Percentiles rank a stretch among this genome's conserved stretches.
phyloP scores from a whole-genome alignment of 2,329 filamentous ascomycete species.

The Fusarium beomiforme region DNA sequence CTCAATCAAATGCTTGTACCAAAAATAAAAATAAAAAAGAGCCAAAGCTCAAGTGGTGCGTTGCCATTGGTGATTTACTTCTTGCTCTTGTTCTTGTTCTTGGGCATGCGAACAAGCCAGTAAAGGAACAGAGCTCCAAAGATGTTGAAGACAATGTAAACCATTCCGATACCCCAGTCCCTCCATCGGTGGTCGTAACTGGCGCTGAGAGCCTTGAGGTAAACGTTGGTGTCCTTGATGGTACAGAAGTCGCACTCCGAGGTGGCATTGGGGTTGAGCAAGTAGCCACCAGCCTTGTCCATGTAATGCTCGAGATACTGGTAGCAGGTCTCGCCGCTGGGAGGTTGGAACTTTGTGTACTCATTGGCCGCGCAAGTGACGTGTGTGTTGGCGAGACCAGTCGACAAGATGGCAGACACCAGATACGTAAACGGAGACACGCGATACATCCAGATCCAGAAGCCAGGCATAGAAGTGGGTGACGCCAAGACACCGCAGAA shows the following conservation, averaged over 20 bases:
- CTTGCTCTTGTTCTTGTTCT: constrained; percentile 45
- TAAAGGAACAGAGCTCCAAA: constrained; percentile 61
- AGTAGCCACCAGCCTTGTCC: constrained; percentile 55
- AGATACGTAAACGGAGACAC: constrained; percentile 65
- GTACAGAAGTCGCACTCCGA: constrained; percentile 58
- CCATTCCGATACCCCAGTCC: constrained; percentile 66
- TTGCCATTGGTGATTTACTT: not conserved
- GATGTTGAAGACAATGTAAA: constrained; percentile 64
- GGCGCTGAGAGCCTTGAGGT: constrained; percentile 53
- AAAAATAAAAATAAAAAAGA: constrained; percentile 11
- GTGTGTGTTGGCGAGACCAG: constrained; percentile 41
- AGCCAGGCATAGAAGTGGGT: constrained; percentile 67
- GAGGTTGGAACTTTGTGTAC: constrained; percentile 70
- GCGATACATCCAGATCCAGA: constrained; percentile 81
- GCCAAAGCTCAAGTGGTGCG: not conserved
- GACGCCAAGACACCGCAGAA: constrained; percentile 73
- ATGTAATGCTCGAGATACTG: constrained; percentile 64
- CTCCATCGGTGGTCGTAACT: constrained; percentile 64
- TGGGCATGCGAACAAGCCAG: constrained; percentile 57
- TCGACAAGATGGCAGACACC: constrained; percentile 41
- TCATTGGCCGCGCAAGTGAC: constrained; percentile 71
- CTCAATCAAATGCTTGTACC: not conserved
- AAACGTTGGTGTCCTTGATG: constrained; percentile 52
- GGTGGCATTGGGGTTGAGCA: constrained; percentile 63
- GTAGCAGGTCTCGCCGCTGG: constrained; percentile 61